phyloP scores from a whole-genome alignment of 345 rosid genomes.

The Moringa oleifera region DNA sequence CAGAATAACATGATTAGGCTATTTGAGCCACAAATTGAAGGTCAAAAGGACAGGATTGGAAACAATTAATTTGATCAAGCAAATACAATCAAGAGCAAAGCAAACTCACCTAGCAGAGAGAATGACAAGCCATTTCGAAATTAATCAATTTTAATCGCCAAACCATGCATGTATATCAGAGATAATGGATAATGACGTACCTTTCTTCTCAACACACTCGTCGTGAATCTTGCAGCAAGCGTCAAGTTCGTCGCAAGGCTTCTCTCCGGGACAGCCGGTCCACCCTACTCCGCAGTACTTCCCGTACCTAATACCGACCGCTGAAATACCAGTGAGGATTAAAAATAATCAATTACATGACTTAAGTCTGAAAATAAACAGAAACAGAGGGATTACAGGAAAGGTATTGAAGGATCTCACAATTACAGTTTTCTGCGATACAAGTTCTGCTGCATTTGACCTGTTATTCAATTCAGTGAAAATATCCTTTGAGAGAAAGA shows the following conservation, averaged over 20 bases:
- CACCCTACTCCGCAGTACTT: conserved; percentile 93
- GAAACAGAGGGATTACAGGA: neutral
- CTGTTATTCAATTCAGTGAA: conserved; percentile 25
- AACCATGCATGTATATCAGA: neutral
- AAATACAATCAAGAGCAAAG: neutral
- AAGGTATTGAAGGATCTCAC: conserved; percentile 30
- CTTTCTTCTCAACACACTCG: conserved; percentile 67
- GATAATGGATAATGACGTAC: conserved; percentile 19
- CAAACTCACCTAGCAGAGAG: neutral
- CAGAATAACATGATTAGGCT: too few species aligned
- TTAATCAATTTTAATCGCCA: neutral
- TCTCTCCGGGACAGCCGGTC: conserved; percentile 83
- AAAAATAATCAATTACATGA: neutral
- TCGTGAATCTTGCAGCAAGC: conserved; percentile 89
- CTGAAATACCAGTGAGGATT: conserved; percentile 25
- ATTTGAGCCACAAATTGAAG: too few species aligned
- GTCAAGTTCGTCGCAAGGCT: conserved; percentile 84
- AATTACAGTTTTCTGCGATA: conserved; percentile 50
- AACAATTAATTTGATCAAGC: neutral
- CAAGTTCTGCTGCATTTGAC: conserved; percentile 69
- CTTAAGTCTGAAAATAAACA: neutral
- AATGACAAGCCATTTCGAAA: neutral
- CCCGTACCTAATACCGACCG: conserved; percentile 76
- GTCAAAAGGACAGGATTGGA: too few species aligned
- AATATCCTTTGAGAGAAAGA: neutral